Conservation (phyloP, 2,329 filamentous ascomycete genomes). For the Phialemonium atrogriseum region DNA sequence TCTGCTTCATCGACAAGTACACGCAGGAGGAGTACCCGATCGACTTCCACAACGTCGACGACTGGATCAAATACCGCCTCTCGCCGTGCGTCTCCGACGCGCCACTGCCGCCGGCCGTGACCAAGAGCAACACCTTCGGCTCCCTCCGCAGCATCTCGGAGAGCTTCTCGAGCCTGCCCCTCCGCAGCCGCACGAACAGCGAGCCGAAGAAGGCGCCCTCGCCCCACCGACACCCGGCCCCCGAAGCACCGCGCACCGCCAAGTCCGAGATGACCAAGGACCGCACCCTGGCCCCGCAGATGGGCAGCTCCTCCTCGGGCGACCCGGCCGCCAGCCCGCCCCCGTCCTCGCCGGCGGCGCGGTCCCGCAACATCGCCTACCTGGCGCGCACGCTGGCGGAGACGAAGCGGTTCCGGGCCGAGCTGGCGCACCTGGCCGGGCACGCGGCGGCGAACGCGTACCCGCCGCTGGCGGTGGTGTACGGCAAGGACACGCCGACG, state of each 20-base stretch:
- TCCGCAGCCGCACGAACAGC: conserved; percentile 36
- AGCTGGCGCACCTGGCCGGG: conserved; percentile 53
- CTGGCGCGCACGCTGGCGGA: conserved; percentile 66
- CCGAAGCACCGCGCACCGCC: conserved; percentile 17
- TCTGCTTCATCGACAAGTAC: conserved; percentile 76
- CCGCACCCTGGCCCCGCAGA: conserved; percentile 36
- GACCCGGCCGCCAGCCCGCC: conserved; percentile 11
- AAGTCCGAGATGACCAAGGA: conserved; percentile 22
- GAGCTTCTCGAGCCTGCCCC: conserved; percentile 31
- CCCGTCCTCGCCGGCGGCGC: conserved; percentile 34
- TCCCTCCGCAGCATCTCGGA: conserved; percentile 39
- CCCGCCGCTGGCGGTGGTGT: conserved; percentile 74
- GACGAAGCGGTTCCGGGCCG: conserved; percentile 66
- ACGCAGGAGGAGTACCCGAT: conserved; percentile 74
- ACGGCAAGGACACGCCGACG: conserved; percentile 79
- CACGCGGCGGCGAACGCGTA: conserved; percentile 64
- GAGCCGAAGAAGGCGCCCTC: conserved; percentile 24
- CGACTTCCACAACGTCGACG: conserved; percentile 72
- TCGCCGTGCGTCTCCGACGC: conserved; percentile 67
- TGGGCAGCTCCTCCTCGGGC: conserved; percentile 23
- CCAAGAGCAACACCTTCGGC: conserved; percentile 27
- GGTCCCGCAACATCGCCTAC: conserved; percentile 50
- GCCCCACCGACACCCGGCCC: conserved; percentile 12
- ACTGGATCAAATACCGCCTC: conserved; percentile 70
- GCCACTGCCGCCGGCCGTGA: conserved; percentile 53